Evolutionary conservation across 2,329 filamentous ascomycete species (phyloP).

Genomic region (Onygenales sp.): DNA sequence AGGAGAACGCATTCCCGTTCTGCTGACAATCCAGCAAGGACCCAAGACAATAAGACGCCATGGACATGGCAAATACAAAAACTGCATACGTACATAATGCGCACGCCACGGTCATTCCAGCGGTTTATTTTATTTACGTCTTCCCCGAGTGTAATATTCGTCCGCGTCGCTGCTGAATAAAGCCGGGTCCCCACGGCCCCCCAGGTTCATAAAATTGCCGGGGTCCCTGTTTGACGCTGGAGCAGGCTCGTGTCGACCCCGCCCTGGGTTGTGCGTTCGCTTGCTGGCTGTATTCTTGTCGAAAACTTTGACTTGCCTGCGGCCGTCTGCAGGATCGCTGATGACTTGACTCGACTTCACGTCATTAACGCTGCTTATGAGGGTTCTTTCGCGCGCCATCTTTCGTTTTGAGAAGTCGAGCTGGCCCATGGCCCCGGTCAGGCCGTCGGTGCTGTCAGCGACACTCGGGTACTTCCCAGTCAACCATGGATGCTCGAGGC

Average conservation of each 20-base stretch:
- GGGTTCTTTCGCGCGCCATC: constrained; percentile 68
- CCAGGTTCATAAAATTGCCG: constrained; percentile 72
- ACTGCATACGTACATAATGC: background rate
- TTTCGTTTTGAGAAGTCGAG: constrained; percentile 81
- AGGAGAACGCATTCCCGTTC: no score
- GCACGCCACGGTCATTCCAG: no score
- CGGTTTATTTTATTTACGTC: background rate
- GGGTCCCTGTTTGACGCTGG: constrained; percentile 60
- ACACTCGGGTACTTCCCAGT: constrained; percentile 49
- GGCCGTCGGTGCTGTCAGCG: constrained; percentile 81
- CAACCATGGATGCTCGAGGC: constrained; percentile 84
- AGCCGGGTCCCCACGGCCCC: constrained; percentile 73
- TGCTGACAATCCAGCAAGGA: background rate
- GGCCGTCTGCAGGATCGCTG: constrained; percentile 22
- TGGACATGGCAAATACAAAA: background rate
- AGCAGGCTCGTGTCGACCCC: constrained; percentile 46
- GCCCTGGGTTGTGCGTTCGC: constrained; percentile 32
- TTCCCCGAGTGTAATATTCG: constrained; percentile 2
- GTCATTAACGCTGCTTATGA: constrained; percentile 73
- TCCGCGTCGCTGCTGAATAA: constrained; percentile 57
- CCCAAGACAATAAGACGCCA: background rate
- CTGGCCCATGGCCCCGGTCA: constrained; percentile 74
- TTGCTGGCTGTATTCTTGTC: constrained; percentile 55
- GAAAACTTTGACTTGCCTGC: constrained; percentile 57
- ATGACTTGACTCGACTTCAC: constrained; percentile 55